phyloP scores from a whole-genome alignment of 2,329 filamentous ascomycete species.

The Penicillium capsulatum region DNA sequence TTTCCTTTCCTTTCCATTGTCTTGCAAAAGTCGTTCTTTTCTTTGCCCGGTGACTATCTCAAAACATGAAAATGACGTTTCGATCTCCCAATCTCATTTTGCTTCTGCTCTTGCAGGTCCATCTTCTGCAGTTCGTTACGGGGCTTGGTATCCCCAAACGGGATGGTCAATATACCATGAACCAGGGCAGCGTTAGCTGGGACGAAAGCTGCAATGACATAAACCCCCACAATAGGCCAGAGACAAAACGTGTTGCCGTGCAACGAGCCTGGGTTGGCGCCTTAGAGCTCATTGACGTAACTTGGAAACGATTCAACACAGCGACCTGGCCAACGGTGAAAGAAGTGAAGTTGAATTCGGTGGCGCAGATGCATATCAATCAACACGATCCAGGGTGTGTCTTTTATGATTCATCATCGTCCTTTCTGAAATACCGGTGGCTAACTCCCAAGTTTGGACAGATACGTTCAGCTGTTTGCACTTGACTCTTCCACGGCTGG shows the following conservation, averaged over 20 bases:
- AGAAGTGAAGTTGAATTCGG: not conserved
- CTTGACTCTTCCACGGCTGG: not conserved
- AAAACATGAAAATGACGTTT: not conserved
- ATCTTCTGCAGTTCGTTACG: not conserved
- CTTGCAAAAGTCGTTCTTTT: not conserved
- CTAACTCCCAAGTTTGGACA: not conserved
- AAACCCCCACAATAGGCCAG: not conserved
- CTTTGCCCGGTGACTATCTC: not conserved
- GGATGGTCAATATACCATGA: not conserved
- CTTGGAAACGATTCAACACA: not conserved
- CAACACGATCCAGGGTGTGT: slow-evolving; percentile 1
- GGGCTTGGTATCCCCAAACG: not conserved
- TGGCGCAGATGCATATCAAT: not conserved
- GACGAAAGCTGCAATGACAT: not conserved
- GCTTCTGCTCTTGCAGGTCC: not conserved
- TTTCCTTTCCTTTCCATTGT: no score
- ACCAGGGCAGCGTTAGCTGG: not conserved
- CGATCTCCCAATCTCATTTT: not conserved
- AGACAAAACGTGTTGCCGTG: not conserved
- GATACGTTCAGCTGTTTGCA: slow-evolving; percentile 1
- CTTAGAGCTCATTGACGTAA: not conserved
- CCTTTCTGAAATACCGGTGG: not conserved
- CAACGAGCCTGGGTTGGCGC: not conserved
- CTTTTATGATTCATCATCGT: not conserved
- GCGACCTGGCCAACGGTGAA: not conserved